Base-by-base conservation (phyloP, 192 early-diverging fungal species). In the Cladochytrium replicatum region DNA sequence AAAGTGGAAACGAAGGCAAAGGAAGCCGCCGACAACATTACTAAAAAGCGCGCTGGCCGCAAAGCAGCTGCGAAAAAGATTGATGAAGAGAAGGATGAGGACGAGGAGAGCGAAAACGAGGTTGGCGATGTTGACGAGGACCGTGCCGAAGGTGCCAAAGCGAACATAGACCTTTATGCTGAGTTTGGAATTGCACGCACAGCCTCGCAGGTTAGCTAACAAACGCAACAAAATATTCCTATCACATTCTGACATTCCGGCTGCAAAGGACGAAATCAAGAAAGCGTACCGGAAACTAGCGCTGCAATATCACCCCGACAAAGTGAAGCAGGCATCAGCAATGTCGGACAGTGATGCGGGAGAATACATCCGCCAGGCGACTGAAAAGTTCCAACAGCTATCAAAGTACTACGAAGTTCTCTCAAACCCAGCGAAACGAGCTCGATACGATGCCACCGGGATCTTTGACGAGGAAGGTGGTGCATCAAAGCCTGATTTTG, bases 401-500 rank as follows among this genome's bases (percentile, higher is more conserved):
- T 75, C 79, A 0, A 70, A 82, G 40, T 85, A 81, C 3, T 94
- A 94, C 69, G 38, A 75, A 4, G 67, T 90, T 0, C 68, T 94
- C 9, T 79, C 74, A 13, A 84, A 91, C 57, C 56, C 76, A 0
- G 61, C 60, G 26, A 72, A 78, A 50, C 71, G 82, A 48, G 48
- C 63, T 9, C 50, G 64, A 7, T 91, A 91, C 59, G 89, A 94
- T 54, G 54, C 56, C n/a, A 90, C 91, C 0, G 87, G 87, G 15
- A 56, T 69, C 23, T 58, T 76, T 17, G 61, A 58, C 29, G 48
- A 73, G 13, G 61, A 61, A 21, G 77, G 67, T n/a, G 73, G 69
- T 46, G 77, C 78, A 47, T 13, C 0, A 6, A 29, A 54, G 3
- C 57, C 57, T 34, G 41, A 15, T 13, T 52, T 38, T 26, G 52